Evolutionary conservation across 345 rosid genomes (phyloP), one percentile per base, ranked within the genome.

Genomic region (Erucastrum elatum): DNA sequence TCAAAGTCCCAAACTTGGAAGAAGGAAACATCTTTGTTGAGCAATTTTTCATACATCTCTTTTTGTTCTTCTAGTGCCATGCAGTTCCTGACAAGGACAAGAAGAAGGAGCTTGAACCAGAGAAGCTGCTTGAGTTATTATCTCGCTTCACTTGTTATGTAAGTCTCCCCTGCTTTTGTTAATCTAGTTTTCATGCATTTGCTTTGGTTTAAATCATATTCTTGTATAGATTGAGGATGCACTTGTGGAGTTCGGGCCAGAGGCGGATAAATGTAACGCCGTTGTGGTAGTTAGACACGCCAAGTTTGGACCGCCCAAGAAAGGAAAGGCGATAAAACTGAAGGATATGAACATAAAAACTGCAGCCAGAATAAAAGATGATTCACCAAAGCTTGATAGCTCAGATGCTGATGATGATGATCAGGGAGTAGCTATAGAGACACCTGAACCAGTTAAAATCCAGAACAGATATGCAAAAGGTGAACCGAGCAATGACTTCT

Each of bases 231-330:
- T 94, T 61, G 88, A 80, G 81, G 98, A 87, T 80, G 85, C 86
- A 49, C 53, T 88, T 33, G 84, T 94, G 67, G 97, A 94, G 74
- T 90, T 85, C 72, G 93, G 88, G 17, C 97, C 93, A 9, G 78
- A 65, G 44, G 87, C 87, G 65, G 91, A 86, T 85, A 90, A 49
- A 62, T 78, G 62, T 13, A 87, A 81, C 71, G 97, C 98, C 51
- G 90, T 84, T 83, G 88, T 82, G 34, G 55, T 92, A 16, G 85
- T 89, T 73, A 82, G 93, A 83, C 97, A 90, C 55, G 79, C 73
- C 37, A 94, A 90, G 83, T 94, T 89, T 72, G 96, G 96, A 6
- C 87, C 83, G 25, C 30, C 88, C 5, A 92, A 89, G 88, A 94
- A 87, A 85, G 86, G 93, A 66, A 81, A 84, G 64, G 83, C 70